Base-by-base conservation (phyloP, 768 basidiomycete species). In the Russula dissimulans region DNA sequence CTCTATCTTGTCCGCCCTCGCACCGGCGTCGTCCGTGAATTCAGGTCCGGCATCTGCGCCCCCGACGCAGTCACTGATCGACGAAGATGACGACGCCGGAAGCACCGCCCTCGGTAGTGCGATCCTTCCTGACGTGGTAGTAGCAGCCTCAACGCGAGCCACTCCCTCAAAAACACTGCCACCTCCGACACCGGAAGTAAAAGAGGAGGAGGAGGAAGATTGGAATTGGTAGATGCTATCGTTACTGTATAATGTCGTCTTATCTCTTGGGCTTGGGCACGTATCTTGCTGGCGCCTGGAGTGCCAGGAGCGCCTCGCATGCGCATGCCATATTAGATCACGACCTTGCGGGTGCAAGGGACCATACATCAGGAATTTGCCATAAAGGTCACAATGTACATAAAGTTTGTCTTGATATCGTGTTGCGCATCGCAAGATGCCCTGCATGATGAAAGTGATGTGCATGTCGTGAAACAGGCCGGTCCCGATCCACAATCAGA, bases 1-100 rank as follows among this genome's bases (percentile, higher is more conserved):
- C 61, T 77, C 79, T 43, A 74, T 84, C 39, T 77, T 77, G 10
- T 69, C 73, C 7, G 72, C 73, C 6, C 60, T 72, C 14, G 60
- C 65, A 29, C 65, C 76, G 3, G 64, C 71, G 18, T 38, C 64
- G 36, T 26, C 64, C 7, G 41, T 34, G 14, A 44, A 34, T 18
- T 4, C 62, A 26, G 62, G 73, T 3, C 64, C 72, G 39, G 29
- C 48, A 11, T 46, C 54, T 22, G 41, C 54, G 7, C 45, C 44
- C 6, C 49, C 55, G 18, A 42, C 45, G 15, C 51, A 26, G 45
- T 61, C 65, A 42, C 56, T 61, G 50, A 51, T 63, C 47, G 62
- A 63, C 42, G 62, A 62, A 31, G 47, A 50, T 38, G 61, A 61
- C 26, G 62, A 49, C 11, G 39, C 12, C 4, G 53, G 38, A 17